Percentiles rank a stretch among this genome's conserved stretches.
These are phyloP conservation scores for Septoria petroselini DNA, from an alignment of 2,329 filamentous ascomycete species.

Conservation along the genomic window DNA sequence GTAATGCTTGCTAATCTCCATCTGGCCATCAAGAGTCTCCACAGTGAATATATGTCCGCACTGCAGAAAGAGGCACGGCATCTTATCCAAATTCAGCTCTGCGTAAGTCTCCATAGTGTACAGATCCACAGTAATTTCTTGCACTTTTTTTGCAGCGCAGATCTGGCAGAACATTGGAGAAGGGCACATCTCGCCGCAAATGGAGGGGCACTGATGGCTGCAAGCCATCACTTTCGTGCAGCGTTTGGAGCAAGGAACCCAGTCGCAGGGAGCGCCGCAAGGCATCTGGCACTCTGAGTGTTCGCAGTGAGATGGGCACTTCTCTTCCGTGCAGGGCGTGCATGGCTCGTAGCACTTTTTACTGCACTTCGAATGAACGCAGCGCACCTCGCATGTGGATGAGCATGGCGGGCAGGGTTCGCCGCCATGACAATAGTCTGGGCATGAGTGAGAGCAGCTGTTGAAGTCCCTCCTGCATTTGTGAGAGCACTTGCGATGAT, in stretches of 20 bases:
- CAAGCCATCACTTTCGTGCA: constrained; percentile 56
- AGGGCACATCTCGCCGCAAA: constrained; percentile 65
- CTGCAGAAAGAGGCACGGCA: constrained; percentile 59
- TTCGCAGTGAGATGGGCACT: constrained; percentile 55
- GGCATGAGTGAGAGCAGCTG: constrained; percentile 58
- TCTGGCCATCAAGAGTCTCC: constrained; percentile 59
- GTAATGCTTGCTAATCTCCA: constrained; percentile 56
- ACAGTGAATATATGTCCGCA: constrained; percentile 64
- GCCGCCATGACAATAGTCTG: constrained; percentile 51
- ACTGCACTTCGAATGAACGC: constrained; percentile 56
- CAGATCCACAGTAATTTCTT: constrained; percentile 54
- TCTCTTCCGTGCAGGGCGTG: constrained; percentile 55
- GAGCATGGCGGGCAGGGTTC: constrained; percentile 50
- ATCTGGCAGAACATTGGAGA: constrained; percentile 53
- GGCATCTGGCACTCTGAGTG: constrained; percentile 54
- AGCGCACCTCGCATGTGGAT: constrained; percentile 54
- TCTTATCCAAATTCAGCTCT: constrained; percentile 57
- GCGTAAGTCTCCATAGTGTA: constrained; percentile 54
- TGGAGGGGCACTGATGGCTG: constrained; percentile 61
- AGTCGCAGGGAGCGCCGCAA: constrained; percentile 66
- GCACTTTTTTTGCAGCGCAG: constrained; percentile 50
- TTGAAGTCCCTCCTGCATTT: constrained; percentile 52
- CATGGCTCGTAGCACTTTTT: constrained; percentile 60
- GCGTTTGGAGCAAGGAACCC: constrained; percentile 61
- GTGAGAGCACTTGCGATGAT: constrained; percentile 52